Evolutionary conservation across 495 filamentous ascomycete genomes (phyloP).

Genomic region (Platismatia glauca): DNA sequence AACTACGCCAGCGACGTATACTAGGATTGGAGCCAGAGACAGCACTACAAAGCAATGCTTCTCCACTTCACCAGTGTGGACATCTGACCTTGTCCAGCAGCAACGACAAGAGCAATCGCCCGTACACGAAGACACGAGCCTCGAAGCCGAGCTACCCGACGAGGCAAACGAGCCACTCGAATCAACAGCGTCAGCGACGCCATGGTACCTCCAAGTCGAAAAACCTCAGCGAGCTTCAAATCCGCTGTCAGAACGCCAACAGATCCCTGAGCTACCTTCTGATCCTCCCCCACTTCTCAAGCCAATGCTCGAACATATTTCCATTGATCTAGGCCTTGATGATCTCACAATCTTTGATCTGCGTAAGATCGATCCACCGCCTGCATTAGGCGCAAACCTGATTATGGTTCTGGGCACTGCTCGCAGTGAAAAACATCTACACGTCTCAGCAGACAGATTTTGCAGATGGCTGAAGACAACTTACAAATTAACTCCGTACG

Average conservation of each 20-base stretch:
- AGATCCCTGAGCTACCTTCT: conserved; percentile 67
- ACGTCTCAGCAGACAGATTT: conserved; percentile 81
- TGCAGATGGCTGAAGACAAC: conserved; percentile 74
- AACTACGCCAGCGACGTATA: neutral
- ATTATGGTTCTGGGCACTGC: conserved; percentile 93
- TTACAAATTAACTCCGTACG: conserved; percentile 61
- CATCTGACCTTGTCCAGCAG: conserved; percentile 5
- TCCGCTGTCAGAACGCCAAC: conserved; percentile 50
- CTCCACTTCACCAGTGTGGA: conserved; percentile 1
- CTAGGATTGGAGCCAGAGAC: neutral
- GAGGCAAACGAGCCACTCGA: neutral
- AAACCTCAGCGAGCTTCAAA: conserved; percentile 32
- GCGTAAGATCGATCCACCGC: conserved; percentile 71
- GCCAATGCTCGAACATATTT: conserved; percentile 65
- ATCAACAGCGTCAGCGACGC: conserved; percentile 28
- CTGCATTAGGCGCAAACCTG: conserved; percentile 76
- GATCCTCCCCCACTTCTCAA: conserved; percentile 63
- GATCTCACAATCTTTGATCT: conserved; percentile 70
- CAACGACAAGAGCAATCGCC: neutral
- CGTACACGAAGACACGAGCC: neutral
- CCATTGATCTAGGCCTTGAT: conserved; percentile 75
- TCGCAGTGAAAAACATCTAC: conserved; percentile 84
- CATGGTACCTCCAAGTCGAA: conserved; percentile 86
- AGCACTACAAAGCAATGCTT: neutral
- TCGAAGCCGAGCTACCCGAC: neutral